Conservation (phyloP, 108 stramenopile species). For the Seminavis robusta region DNA sequence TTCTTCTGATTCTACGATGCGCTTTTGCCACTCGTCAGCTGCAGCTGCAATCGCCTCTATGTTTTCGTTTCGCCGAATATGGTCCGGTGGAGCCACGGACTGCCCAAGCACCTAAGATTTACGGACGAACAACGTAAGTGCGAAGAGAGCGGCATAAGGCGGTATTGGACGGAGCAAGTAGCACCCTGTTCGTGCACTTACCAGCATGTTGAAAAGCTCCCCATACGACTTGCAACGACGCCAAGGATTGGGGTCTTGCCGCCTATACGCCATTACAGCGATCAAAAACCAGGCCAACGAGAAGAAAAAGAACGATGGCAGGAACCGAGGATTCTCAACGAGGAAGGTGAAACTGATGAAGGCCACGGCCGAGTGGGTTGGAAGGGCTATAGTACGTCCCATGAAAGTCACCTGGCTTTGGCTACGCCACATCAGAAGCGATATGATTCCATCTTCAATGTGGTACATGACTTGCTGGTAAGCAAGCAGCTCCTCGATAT, state of each 20-base stretch:
- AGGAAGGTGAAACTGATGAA: conserved; percentile 45
- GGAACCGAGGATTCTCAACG: conserved; percentile 58
- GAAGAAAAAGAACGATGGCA: conserved; percentile 62
- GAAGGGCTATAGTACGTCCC: conserved; percentile 16
- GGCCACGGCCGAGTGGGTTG: conserved; percentile 54
- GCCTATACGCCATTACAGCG: conserved; percentile 22
- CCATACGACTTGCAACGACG: conserved; percentile 17
- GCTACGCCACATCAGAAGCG: conserved; percentile 68
- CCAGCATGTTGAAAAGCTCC: conserved; percentile 2
- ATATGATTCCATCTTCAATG: conserved; percentile 53
- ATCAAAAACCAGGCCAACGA: conserved; percentile 31
- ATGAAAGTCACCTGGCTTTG: conserved; percentile 25
- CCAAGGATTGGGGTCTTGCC: conserved; percentile 25
- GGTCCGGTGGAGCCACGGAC: not conserved
- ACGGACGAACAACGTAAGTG: too few species aligned
- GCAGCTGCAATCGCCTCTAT: conserved; percentile 1
- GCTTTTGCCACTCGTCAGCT: conserved; percentile 36
- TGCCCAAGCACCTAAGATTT: too few species aligned
- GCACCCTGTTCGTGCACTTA: too few species aligned
- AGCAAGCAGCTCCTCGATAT: conserved; percentile 38
- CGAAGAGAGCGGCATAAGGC: too few species aligned
- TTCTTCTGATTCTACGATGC: conserved; percentile 44
- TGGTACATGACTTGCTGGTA: conserved; percentile 40
- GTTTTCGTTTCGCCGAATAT: conserved; percentile 3
- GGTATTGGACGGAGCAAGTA: too few species aligned